phyloP scores from a whole-genome alignment of 2,329 filamentous ascomycete species.

The Penicillium sp. region DNA sequence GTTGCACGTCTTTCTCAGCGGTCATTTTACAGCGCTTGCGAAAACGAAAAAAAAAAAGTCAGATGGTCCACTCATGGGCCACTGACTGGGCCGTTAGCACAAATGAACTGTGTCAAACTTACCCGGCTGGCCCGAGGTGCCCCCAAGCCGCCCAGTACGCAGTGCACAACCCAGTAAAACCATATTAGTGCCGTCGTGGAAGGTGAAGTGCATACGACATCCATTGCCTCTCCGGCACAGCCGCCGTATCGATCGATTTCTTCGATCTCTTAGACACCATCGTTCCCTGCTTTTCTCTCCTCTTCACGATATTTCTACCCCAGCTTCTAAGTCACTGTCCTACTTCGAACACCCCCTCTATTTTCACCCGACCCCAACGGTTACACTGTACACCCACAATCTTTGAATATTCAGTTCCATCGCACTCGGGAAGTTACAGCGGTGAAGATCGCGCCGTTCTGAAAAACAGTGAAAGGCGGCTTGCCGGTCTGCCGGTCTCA shows the following conservation, averaged over 20 bases:
- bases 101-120: not conserved
- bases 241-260: not conserved
- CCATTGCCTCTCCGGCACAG: not conserved
- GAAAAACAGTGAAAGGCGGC: not conserved
- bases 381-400: not conserved
- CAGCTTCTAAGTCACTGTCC: not conserved
- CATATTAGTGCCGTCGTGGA: not conserved
- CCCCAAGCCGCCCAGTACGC: not conserved
- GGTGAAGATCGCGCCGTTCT: slow-evolving; percentile 1
- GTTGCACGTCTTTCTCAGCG: not conserved
- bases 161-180: not conserved
- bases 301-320: not conserved
- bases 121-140: slow-evolving; percentile 7
- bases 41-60: not conserved
- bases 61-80: slow-evolving; percentile 5
- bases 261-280: not conserved
- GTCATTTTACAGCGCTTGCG: not conserved
- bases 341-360: not conserved
- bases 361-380: not conserved
- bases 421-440: not conserved
- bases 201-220: slow-evolving; percentile 11
- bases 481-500: slow-evolving; percentile 12
- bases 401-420: not conserved
- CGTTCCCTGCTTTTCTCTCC: not conserved
- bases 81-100: slow-evolving; percentile 5